A percentile compares a stretch with the other conserved stretches of the same genome.
phyloP scores from a whole-genome alignment of 768 basidiomycete genomes.

The Collybiopsis luxurians region DNA sequence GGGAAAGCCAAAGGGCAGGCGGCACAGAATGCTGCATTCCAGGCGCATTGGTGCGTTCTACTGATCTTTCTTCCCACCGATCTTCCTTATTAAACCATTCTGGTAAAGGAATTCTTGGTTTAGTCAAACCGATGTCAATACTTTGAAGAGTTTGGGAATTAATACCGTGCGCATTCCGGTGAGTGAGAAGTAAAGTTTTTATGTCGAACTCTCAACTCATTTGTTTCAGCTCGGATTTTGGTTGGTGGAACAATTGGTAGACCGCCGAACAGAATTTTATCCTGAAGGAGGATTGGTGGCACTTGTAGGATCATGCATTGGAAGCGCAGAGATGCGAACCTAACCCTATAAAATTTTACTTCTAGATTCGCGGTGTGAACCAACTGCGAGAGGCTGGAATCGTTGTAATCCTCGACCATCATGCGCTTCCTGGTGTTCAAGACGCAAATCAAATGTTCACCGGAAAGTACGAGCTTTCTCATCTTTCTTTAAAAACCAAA shows the following conservation, averaged over 20 bases:
- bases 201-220: no score
- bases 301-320: slow-evolving; percentile 41
- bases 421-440: slow-evolving; percentile 68
- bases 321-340: not conserved
- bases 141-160: slow-evolving; percentile 53
- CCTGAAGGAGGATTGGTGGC: slow-evolving; percentile 67
- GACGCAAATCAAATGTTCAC: slow-evolving; percentile 61
- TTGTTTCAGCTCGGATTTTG: slow-evolving; percentile 68
- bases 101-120: slow-evolving; percentile 69
- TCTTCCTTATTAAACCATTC: no score
- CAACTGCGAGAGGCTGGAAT: slow-evolving; percentile 65
- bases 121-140: slow-evolving; percentile 54
- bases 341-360: not conserved
- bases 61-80: not conserved
- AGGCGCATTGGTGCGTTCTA: slow-evolving; percentile 55
- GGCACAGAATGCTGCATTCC: slow-evolving; percentile 45
- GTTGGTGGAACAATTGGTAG: slow-evolving; percentile 72
- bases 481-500: not conserved
- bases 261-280: slow-evolving; percentile 58
- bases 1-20: slow-evolving; percentile 39
- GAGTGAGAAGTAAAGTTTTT: slow-evolving; percentile 16
- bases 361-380: slow-evolving; percentile 58
- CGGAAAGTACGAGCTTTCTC: slow-evolving; percentile 45
- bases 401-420: slow-evolving; percentile 60
- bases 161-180: slow-evolving; percentile 81